phyloP scores from a whole-genome alignment of 2,329 filamentous ascomycete genomes.

The Clarireedia monteithiana region DNA sequence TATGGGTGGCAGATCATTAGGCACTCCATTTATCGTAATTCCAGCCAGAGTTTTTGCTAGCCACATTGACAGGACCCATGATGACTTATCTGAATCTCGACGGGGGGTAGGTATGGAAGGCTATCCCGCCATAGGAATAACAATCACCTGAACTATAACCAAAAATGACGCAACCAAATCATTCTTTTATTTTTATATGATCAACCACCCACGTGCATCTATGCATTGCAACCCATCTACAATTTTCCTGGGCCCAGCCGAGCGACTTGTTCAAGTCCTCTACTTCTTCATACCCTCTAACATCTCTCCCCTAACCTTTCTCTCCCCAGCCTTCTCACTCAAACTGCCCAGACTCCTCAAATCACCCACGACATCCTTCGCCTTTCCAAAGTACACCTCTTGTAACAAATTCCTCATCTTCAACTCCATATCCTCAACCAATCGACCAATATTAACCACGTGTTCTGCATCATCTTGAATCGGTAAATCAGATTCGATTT shows the following conservation, averaged over 20 bases:
- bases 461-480: conserved; percentile 88
- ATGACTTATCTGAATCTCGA: too few relatives aligned
- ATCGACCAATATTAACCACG: conserved; percentile 85
- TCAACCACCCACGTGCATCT: not conserved
- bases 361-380: conserved; percentile 96
- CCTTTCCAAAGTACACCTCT: conserved; percentile 99
- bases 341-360: conserved; percentile 78
- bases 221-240: not conserved
- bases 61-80: too few relatives aligned
- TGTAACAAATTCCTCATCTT: conserved; percentile 98
- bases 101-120: too few relatives aligned
- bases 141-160: too few relatives aligned
- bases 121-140: too few relatives aligned
- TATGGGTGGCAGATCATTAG: too few relatives aligned
- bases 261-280: not conserved
- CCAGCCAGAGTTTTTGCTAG: too few relatives aligned
- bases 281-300: conserved; percentile 51
- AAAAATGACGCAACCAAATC: too few relatives aligned
- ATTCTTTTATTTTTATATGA: too few relatives aligned
- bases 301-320: conserved; percentile 81
- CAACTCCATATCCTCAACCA: conserved; percentile 99
- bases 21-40: too few relatives aligned
- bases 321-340: conserved; percentile 76
- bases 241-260: not conserved
- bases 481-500: conserved; percentile 85